phyloP scores from a whole-genome alignment of 208 protist genomes.

The Leishmania tarentolae region DNA sequence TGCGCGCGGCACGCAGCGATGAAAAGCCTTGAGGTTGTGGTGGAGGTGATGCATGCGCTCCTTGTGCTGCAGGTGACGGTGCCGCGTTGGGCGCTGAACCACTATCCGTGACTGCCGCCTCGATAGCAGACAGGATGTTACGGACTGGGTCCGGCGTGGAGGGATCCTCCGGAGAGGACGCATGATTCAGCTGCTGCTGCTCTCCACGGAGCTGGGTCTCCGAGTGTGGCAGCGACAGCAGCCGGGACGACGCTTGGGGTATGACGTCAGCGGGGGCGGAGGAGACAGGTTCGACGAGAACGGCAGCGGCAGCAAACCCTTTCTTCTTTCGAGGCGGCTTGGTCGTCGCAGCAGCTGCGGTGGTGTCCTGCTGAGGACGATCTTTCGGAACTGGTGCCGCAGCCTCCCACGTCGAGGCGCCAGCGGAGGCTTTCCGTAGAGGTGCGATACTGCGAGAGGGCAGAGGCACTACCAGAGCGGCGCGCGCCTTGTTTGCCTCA shows the following conservation, averaged over 20 bases:
- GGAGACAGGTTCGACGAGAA: slow-evolving; percentile 17
- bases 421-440: not conserved
- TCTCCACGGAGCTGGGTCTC: not conserved
- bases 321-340: slow-evolving; percentile 15
- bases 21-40: not conserved
- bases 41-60: not conserved
- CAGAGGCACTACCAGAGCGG: not conserved
- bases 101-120: slow-evolving; percentile 26
- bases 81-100: not conserved
- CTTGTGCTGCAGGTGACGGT: not conserved
- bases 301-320: slow-evolving; percentile 19
- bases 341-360: not conserved
- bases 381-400: not conserved
- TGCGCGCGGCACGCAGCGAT: not conserved
- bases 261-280: not conserved
- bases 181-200: not conserved
- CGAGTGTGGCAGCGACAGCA: not conserved
- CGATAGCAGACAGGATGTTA: slow-evolving; percentile 23
- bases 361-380: not conserved
- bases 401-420: not conserved
- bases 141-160: slow-evolving; percentile 15
- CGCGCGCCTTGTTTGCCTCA: not conserved
- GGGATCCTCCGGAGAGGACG: not conserved
- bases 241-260: not conserved
- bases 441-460: not conserved